A percentile compares a stretch with the other conserved stretches of the same genome.
Conservation (phyloP, 163 green algal genomes). For the Scenedesmus sp. region DNA sequence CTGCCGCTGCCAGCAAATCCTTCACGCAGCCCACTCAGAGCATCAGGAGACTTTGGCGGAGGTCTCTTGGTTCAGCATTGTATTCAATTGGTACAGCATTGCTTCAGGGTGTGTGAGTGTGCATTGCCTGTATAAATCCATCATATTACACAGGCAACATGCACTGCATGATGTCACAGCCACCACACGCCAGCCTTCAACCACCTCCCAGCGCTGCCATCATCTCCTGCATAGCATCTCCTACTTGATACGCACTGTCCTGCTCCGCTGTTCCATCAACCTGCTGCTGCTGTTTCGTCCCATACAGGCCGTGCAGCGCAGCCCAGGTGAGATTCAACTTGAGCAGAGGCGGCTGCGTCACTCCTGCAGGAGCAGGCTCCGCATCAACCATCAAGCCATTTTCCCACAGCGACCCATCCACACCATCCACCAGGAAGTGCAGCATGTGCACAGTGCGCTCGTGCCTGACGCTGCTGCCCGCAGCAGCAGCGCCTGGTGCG, state of each 20-base stretch:
- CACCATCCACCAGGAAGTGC: conserved; percentile 45
- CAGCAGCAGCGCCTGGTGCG: neutral
- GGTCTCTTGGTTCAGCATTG: too few species aligned
- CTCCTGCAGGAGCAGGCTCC: neutral
- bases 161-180: neutral
- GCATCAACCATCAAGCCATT: conserved; percentile 3
- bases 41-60: too few species aligned
- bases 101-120: too few species aligned
- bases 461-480: neutral
- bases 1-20: too few species aligned
- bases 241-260: neutral
- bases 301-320: conserved; percentile 25
- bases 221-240: neutral
- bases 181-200: neutral
- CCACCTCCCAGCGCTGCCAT: neutral
- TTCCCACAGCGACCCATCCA: conserved; percentile 1
- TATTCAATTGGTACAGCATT: too few species aligned
- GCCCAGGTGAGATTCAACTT: conserved; percentile 12
- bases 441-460: conserved; percentile 36
- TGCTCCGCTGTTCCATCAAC: neutral
- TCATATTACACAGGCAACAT: neutral
- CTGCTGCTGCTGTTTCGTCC: neutral
- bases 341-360: neutral
- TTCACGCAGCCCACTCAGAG: too few species aligned
- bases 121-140: too few species aligned